Evolutionary conservation across 2,329 filamentous ascomycete genomes (phyloP), one percentile per base, ranked within the genome.

Genomic region (Didymella segeticola): DNA sequence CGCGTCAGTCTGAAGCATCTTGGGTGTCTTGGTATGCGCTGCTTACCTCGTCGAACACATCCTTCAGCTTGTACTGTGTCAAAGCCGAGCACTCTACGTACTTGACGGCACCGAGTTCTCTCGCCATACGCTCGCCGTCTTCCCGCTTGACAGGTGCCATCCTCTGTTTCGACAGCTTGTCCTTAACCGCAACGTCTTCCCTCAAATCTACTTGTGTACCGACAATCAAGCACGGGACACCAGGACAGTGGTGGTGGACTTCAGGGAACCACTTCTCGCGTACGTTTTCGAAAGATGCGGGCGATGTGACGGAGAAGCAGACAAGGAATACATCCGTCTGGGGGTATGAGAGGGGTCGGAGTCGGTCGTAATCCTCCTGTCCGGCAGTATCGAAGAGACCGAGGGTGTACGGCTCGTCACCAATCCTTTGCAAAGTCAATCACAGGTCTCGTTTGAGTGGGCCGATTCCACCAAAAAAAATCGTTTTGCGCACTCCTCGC

Each of bases 231-330:
- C 95, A 98, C 47, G 95, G 95, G 30, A 99, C 95, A 61, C 95
- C 95, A 15, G 95, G 95, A 75, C 95, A 99, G 79, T 99, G 95
- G 78, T 99, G 95, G 76, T 96, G 93, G 36, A 99, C 95, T 79
- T 99, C 95, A 38, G 95, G 95, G 70, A 97, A 96, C 93, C 93
- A 97, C 79, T 97, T 97, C 83, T 97, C 93, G 70, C 93, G 88
- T 45, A 98, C 95, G 89, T 99, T 99, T 77, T 99, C 95, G 77
- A 99, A 99, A 7, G 93, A 97, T 33, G 95, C 93, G 33, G 93
- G 95, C 38, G 93, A 97, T 52, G 93, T 97, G 72, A 99, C 93
- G 73, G 92, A 96, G 79, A 98, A 99, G 83, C 95, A 99, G 68
- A 99, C 93, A 56, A 99, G 89, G 81, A 99, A 98, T 63, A 98